These are phyloP conservation scores for Thalassiosira profunda DNA, from an alignment of 108 stramenopile genomes.

Conservation along the genomic window DNA sequence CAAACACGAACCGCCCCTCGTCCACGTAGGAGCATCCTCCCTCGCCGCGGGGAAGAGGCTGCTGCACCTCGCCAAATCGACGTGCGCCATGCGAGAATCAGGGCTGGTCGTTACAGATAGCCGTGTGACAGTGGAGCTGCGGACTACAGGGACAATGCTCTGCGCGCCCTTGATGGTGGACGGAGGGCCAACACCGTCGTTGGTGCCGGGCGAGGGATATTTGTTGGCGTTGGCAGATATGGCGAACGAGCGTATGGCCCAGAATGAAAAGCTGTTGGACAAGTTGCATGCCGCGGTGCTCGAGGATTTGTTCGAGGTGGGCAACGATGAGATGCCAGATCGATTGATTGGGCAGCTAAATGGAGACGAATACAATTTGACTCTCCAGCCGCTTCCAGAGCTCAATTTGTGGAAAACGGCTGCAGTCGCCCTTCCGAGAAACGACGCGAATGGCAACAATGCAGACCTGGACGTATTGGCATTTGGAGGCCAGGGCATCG, in stretches of 20 bases:
- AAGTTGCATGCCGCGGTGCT: constrained; percentile 51
- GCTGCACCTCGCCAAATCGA: constrained; percentile 60
- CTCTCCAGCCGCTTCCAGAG: constrained; percentile 47
- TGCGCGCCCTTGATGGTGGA: constrained; percentile 60
- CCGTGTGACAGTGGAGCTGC: constrained; percentile 68
- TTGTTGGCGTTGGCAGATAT: constrained; percentile 54
- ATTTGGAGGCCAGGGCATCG: constrained; percentile 85
- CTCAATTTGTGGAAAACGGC: constrained; percentile 78
- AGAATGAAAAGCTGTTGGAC: constrained; percentile 59
- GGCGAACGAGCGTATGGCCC: constrained; percentile 65
- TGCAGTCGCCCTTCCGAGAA: constrained; percentile 42
- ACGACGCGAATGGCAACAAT: neutral
- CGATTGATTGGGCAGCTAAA: neutral
- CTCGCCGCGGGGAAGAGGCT: constrained; percentile 57
- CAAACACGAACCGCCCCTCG: constrained; percentile 81
- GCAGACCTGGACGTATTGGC: constrained; percentile 49
- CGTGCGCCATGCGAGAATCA: constrained; percentile 85
- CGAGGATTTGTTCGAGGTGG: constrained; percentile 40
- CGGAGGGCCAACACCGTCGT: neutral
- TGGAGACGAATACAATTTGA: constrained; percentile 12
- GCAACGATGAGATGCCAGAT: neutral
- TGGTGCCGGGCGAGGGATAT: constrained; percentile 43
- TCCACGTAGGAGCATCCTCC: constrained; percentile 79
- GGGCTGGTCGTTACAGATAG: constrained; percentile 72
- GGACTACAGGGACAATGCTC: constrained; percentile 69